phyloP scores from a whole-genome alignment of 1,139 yeast genomes.

The Hyphopichia fennica region DNA sequence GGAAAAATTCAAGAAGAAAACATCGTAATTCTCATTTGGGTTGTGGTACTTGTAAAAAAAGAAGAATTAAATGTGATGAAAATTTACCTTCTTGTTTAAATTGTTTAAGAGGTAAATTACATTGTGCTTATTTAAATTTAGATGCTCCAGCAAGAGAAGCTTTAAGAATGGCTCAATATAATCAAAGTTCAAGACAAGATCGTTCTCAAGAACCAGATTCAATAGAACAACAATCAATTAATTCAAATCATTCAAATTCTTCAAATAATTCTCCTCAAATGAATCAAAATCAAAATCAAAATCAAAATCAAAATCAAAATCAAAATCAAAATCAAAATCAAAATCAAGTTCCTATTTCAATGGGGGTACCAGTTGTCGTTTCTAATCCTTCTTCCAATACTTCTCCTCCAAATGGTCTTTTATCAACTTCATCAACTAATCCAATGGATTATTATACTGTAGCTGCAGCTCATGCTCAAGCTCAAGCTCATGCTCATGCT shows the following conservation, averaged over 20 bases:
- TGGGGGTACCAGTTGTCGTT: neutral
- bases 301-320: neutral
- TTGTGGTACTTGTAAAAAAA: slow-evolving; percentile 65
- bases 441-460: slow-evolving; percentile 5
- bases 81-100: slow-evolving; percentile 60
- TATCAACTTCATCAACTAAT: neutral
- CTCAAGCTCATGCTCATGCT: slow-evolving; percentile 6
- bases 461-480: slow-evolving; percentile 8
- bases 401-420: slow-evolving; percentile 2
- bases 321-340: neutral
- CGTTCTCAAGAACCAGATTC: slow-evolving; percentile 20
- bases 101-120: slow-evolving; percentile 57
- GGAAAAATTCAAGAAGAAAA: slow-evolving; percentile 54
- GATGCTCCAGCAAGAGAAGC: slow-evolving; percentile 54
- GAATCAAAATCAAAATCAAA: neutral
- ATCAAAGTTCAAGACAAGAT: slow-evolving; percentile 41
- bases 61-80: slow-evolving; percentile 71
- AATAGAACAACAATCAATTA: neutral
- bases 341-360: neutral
- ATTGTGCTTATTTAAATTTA: slow-evolving; percentile 53
- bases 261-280: slow-evolving; percentile 2
- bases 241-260: neutral
- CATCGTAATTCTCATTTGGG: slow-evolving; percentile 65
- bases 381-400: neutral
- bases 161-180: slow-evolving; percentile 51